phyloP scores from a whole-genome alignment of 129 eudicot species.

The Silybum marianum region DNA sequence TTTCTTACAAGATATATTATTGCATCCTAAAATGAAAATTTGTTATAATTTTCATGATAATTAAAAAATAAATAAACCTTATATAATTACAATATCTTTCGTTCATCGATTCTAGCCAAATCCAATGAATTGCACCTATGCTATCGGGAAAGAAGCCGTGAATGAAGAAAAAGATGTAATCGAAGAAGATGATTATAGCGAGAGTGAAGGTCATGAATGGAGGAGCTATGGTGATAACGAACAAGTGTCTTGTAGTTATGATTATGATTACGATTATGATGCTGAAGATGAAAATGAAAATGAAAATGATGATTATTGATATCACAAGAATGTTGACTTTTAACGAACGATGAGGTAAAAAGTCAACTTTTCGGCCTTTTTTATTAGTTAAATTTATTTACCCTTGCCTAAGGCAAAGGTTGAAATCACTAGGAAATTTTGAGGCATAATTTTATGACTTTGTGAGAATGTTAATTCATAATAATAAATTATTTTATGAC shows the following conservation, averaged over 20 bases:
- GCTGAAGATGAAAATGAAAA: conserved; percentile 14
- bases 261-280: conserved; percentile 25
- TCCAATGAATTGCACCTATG: not conserved
- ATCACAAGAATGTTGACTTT: not conserved
- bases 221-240: not conserved
- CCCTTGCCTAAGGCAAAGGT: conserved; percentile 28
- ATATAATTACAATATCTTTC: not conserved
- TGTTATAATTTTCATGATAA: not conserved
- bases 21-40: too few species aligned
- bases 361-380: not conserved
- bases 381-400: not conserved
- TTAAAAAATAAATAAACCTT: too few species aligned
- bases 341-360: not conserved
- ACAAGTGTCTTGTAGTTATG: conserved; percentile 19
- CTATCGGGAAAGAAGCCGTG: not conserved
- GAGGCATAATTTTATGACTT: conserved; percentile 2
- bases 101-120: conserved; percentile 12
- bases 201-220: not conserved
- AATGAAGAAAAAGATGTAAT: not conserved
- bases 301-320: not conserved
- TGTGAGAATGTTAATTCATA: not conserved
- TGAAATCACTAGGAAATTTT: conserved; percentile 18
- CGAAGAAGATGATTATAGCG: not conserved
- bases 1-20: too few species aligned
- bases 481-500: not conserved